phyloP scores from a whole-genome alignment of 2,329 filamentous ascomycete genomes.

The Sodiomyces alkalinus region DNA sequence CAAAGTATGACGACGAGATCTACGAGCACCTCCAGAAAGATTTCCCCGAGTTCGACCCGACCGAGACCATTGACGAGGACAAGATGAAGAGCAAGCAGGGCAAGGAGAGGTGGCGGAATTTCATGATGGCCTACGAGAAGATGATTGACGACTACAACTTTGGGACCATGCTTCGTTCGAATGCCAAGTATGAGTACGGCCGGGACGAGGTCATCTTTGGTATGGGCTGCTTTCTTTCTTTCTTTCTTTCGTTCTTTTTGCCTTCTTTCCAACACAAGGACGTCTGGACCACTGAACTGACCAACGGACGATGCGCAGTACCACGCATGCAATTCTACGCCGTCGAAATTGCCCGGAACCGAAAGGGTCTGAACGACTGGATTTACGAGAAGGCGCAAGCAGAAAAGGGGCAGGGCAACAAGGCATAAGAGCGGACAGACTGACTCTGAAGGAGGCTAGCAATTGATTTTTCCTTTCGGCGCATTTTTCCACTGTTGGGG shows the following conservation, averaged over 20 bases:
- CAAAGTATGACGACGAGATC: conserved; percentile 91
- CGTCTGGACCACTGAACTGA: too few relatives aligned
- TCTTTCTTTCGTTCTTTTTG: too few relatives aligned
- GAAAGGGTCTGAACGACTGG: conserved; percentile 87
- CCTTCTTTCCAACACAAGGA: too few relatives aligned
- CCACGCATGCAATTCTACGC: conserved; percentile 44
- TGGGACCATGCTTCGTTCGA: conserved; percentile 77
- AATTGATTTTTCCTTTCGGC: too few relatives aligned
- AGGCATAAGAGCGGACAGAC: too few relatives aligned
- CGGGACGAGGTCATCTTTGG: conserved; percentile 86
- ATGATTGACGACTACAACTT: conserved; percentile 97
- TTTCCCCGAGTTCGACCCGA: conserved; percentile 86
- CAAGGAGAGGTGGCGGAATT: conserved; percentile 89
- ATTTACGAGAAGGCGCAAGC: conserved; percentile 72
- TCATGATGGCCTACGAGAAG: conserved; percentile 88
- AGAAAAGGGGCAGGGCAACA: conserved; percentile 26
- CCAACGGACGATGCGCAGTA: conserved; percentile 18
- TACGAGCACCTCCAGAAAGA: conserved; percentile 72
- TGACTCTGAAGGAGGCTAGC: too few relatives aligned
- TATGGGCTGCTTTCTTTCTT: conserved; percentile 31
- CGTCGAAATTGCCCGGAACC: conserved; percentile 52
- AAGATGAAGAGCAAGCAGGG: conserved; percentile 95
- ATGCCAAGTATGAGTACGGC: conserved; percentile 69
- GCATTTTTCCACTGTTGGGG: too few relatives aligned
- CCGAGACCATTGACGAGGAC: conserved; percentile 70